Evolutionary conservation across 331 rosid genomes (phyloP), one percentile per base, ranked within the genome.

Genomic region (Acacia pycnantha): DNA sequence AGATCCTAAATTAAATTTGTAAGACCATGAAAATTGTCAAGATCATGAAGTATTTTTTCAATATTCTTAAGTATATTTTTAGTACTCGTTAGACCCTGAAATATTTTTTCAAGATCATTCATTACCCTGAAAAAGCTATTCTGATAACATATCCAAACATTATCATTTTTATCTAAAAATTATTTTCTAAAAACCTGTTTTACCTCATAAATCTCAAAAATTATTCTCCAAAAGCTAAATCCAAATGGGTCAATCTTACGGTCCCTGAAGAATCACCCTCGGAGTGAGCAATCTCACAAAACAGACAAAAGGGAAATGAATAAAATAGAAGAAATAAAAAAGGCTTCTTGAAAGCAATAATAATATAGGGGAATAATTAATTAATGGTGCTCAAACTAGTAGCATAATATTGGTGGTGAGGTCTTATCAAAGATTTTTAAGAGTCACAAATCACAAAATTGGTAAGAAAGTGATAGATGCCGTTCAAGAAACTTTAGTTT

Each of bases 381-480:
- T 41, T 68, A 4, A 40, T 69, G 13, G 31, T 33, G 46, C 14
- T 66, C 6, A 18, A 15, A 62, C 21, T 27, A 65, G 7, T 1
- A 66, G 73, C 56, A 50, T 50, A 53, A 7, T 5, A 58, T 58
- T 58, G 26, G 44, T 62, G 21, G 80, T 77, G 72, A 27, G 73
- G 80, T 77, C 73, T 62, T 21, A 44, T 77, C 80, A 62, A 43
- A 44, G 80, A 62, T 62, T 77, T 46, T 62, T 21, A 40, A 9
- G 18, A 47, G 53, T 44, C 72, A 62, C 37, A 43, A 41, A 61
- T 44, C 72, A 77, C 51, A 61, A 41, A 9, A 43, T 24, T 18
- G 56, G 71, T 43, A 5, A 26, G 48, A 61, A 35, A 59, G 80
- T 11, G 33, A 77, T 8, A 37, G 80, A 59, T 37, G 79, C 51